A percentile compares a stretch with the other conserved stretches of the same genome.
Conservation (phyloP, 2,329 filamentous ascomycete genomes). For the Fusarium marasasianum region DNA sequence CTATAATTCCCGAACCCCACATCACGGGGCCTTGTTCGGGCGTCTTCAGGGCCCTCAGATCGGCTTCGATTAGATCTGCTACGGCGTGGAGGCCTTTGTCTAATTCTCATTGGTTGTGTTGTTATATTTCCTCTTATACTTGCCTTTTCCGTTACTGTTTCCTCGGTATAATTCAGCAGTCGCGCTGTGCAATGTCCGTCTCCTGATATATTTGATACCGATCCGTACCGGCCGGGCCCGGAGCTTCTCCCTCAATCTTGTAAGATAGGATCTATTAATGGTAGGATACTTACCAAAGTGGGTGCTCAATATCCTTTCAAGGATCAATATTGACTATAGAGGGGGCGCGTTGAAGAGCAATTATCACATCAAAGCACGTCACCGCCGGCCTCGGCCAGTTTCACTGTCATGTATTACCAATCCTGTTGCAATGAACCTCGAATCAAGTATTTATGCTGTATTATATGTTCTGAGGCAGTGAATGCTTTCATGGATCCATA, state of each 20-base stretch:
- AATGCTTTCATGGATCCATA: not conserved
- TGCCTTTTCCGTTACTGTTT: not conserved
- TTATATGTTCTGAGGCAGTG: not conserved
- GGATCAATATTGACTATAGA: not conserved
- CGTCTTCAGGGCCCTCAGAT: slow-evolving; percentile 2
- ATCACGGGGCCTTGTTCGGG: slow-evolving; percentile 11
- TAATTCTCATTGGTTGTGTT: not conserved
- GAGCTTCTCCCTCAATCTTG: not conserved
- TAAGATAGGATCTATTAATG: not conserved
- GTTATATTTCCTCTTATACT: not conserved
- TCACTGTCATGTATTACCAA: not conserved
- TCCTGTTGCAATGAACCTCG: not conserved
- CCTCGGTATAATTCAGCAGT: not conserved
- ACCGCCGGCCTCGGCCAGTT: slow-evolving; percentile 16
- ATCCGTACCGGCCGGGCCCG: not conserved
- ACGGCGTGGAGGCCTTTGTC: not conserved
- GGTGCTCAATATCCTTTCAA: not conserved
- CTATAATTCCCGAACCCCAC: slow-evolving; percentile 36
- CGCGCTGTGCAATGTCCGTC: slow-evolving; percentile 14
- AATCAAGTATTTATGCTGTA: not conserved
- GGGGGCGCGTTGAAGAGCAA: slow-evolving; percentile 13
- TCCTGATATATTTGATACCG: not conserved
- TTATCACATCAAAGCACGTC: slow-evolving; percentile 24
- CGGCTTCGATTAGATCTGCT: slow-evolving; percentile 12
- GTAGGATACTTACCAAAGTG: not conserved